A percentile compares a stretch with the other conserved stretches of the same genome.
Conservation (phyloP, 1,284 basidiomycete genomes). For the Gomphus bonarii region DNA sequence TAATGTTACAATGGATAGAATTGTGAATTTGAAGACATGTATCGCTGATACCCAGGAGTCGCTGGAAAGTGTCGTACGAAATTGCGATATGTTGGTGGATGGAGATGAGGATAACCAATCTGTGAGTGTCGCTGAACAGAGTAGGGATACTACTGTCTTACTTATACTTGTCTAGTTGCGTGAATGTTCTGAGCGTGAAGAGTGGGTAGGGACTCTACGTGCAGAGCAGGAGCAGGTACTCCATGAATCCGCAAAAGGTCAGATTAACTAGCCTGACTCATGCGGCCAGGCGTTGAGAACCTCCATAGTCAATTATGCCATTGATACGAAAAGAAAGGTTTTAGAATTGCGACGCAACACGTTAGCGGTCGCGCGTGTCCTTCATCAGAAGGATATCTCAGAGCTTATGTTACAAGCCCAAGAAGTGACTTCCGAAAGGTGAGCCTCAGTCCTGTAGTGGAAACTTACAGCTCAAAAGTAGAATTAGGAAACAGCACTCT, state of each 20-base stretch:
- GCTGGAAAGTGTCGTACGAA: conserved; percentile 40
- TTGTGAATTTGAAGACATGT: conserved; percentile 59
- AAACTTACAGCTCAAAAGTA: conserved; percentile 9
- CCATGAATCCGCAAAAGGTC: conserved; percentile 36
- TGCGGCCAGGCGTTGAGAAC: neutral
- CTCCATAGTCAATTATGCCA: conserved; percentile 14
- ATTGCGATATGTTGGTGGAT: conserved; percentile 42
- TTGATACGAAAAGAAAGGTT: conserved; percentile 28
- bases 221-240: conserved; percentile 30
- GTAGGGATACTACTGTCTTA: conserved; percentile 15
- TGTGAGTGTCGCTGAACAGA: conserved; percentile 28
- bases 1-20: conserved; percentile 28
- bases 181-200: conserved; percentile 51
- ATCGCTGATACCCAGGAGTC: conserved; percentile 58
- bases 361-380: conserved; percentile 34
- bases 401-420: conserved; percentile 25
- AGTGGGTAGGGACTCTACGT: conserved; percentile 37
- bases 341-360: conserved; percentile 38
- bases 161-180: conserved; percentile 36
- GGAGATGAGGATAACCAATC: conserved; percentile 32
- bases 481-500: conserved; percentile 32
- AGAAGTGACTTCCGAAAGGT: conserved; percentile 34
- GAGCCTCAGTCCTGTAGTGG: conserved; percentile 15
- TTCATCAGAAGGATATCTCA: conserved; percentile 29
- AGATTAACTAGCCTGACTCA: conserved; percentile 18